A percentile compares a stretch with the other conserved stretches of the same genome.
Conservation (phyloP, 441 rosid genomes). For the Francoa sonchifolia region DNA sequence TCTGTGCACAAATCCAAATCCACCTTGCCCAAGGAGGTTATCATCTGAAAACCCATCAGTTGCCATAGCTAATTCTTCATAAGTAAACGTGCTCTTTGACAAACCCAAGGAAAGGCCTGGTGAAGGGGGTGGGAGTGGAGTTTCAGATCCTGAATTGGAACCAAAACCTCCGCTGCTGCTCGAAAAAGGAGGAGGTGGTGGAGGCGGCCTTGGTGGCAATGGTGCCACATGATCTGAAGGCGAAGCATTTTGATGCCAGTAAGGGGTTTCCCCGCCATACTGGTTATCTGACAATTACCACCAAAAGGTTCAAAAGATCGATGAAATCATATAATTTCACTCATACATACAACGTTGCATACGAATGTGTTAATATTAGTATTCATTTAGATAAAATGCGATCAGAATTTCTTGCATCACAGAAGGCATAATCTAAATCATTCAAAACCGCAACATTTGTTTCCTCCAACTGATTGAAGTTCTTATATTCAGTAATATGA, state of each 20-base stretch:
- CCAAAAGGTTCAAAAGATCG: background rate
- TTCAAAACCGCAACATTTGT: background rate
- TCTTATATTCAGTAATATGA: background rate
- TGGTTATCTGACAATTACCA: slow-evolving; percentile 35
- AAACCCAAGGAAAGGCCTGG: slow-evolving; percentile 63
- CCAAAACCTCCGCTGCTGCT: slow-evolving; percentile 79
- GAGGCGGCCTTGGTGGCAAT: slow-evolving; percentile 28
- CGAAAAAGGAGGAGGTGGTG: slow-evolving; percentile 53
- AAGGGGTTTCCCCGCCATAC: slow-evolving; percentile 42
- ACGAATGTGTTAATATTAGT: background rate
- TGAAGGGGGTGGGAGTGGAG: slow-evolving; percentile 65
- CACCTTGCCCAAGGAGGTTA: slow-evolving; percentile 94
- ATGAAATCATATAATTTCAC: background rate
- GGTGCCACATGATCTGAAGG: slow-evolving; percentile 19
- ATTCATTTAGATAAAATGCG: background rate
- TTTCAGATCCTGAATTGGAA: slow-evolving; percentile 61
- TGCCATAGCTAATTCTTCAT: slow-evolving; percentile 78
- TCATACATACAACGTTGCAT: background rate
- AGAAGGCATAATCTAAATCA: background rate
- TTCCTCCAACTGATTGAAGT: background rate
- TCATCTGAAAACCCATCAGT: slow-evolving; percentile 85
- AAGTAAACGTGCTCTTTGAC: slow-evolving; percentile 72
- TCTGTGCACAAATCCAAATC: slow-evolving; percentile 88
- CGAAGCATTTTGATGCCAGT: slow-evolving; percentile 57
- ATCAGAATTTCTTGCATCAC: background rate